phyloP scores from a whole-genome alignment of 192 early-diverging fungal species.

The Linnemannia exigua region DNA sequence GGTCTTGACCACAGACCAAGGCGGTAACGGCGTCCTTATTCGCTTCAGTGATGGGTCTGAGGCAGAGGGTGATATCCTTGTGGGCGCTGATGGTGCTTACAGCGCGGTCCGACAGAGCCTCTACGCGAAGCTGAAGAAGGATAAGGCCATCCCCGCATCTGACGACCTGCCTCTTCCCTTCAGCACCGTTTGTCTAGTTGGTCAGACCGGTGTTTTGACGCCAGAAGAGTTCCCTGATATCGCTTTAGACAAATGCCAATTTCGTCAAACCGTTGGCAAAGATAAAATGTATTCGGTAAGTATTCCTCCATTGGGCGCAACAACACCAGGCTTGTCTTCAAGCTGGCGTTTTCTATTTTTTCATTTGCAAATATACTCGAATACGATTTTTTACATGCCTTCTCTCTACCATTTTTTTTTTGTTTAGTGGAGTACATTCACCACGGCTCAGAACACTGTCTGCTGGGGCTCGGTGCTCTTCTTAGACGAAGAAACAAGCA shows the following conservation, averaged over 20 bases:
- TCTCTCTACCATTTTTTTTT: neutral
- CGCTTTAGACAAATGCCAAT: neutral
- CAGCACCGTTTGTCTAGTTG: slow-evolving; percentile 13
- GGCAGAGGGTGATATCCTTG: slow-evolving; percentile 23
- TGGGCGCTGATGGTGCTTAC: slow-evolving; percentile 26
- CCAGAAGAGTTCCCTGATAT: slow-evolving; percentile 2
- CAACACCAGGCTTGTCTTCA: no score
- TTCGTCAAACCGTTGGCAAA: neutral
- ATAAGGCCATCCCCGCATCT: neutral
- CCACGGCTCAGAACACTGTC: neutral
- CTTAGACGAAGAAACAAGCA: neutral
- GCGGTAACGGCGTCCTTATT: slow-evolving; percentile 19
- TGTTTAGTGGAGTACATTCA: neutral
- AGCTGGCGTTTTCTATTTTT: no score
- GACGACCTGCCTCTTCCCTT: slow-evolving; percentile 9
- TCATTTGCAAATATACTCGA: no score
- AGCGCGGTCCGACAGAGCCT: slow-evolving; percentile 19
- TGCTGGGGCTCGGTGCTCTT: neutral
- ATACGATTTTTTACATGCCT: no score
- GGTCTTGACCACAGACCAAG: slow-evolving; percentile 9
- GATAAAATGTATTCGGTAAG: slow-evolving; percentile 16
- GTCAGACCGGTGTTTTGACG: slow-evolving; percentile 3
- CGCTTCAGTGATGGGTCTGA: neutral
- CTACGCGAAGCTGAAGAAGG: neutral
- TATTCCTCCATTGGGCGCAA: no score